Percentiles rank a stretch among this genome's conserved stretches.
These are phyloP conservation scores for Mycena albidolilacea DNA, from an alignment of 768 basidiomycete species.

Conservation along the genomic window DNA sequence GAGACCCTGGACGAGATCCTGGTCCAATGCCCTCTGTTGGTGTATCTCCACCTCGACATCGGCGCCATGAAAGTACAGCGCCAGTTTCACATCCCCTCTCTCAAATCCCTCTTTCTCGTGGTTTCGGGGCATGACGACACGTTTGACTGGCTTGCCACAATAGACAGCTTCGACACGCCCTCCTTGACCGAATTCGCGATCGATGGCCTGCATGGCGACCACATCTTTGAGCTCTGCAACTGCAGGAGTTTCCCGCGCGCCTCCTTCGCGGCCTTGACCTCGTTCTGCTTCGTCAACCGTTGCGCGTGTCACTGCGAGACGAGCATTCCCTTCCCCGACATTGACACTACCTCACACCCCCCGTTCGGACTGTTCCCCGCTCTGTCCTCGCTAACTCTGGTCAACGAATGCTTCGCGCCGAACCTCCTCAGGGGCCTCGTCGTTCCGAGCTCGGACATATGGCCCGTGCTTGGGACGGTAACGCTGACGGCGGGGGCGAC, in stretches of 20 bases:
- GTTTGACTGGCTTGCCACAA: neutral
- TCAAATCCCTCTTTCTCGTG: neutral
- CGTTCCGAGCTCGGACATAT: neutral
- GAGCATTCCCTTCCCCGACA: neutral
- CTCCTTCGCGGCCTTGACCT: slow-evolving; percentile 15
- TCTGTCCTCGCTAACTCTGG: slow-evolving; percentile 8
- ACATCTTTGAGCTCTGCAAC: slow-evolving; percentile 9
- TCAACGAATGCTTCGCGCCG: slow-evolving; percentile 10
- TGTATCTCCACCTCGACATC: slow-evolving; percentile 5
- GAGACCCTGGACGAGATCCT: neutral
- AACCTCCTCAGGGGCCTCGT: neutral
- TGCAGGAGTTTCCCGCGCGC: neutral
- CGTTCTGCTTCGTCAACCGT: slow-evolving; percentile 2
- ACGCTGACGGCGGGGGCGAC: neutral
- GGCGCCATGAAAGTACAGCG: neutral
- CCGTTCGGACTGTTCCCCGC: slow-evolving; percentile 5
- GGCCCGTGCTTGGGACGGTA: slow-evolving; percentile 1
- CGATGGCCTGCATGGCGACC: slow-evolving; percentile 3
- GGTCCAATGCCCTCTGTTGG: neutral
- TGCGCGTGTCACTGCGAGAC: neutral
- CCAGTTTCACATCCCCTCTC: neutral
- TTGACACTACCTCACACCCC: neutral
- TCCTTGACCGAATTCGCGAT: neutral
- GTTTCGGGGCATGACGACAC: neutral
- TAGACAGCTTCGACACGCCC: slow-evolving; percentile 5